Evolutionary conservation across 768 basidiomycete genomes (phyloP), one percentile per base, ranked within the genome.

Genomic region (Tulasnella sp.): DNA sequence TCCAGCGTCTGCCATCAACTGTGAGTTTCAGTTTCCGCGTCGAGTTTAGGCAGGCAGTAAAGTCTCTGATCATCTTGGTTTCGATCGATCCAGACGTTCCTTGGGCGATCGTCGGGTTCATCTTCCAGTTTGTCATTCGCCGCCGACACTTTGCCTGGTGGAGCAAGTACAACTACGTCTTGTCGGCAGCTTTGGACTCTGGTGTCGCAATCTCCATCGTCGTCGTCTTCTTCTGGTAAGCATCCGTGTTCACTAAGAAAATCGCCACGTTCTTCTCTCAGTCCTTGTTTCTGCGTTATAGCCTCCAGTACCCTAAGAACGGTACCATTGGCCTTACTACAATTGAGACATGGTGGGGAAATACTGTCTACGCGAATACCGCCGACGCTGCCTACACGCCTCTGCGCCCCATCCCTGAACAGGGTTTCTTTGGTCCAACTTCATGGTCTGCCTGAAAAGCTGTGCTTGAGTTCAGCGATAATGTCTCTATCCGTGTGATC

Each of bases 321-420:
- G 83, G 84, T 2, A 70, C 69, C 10, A 84, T 87, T 62, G 85
- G 82, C 4, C 3, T 66, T 10, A 70, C 72, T 31, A 81, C 60
- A 4, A 67, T 87, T 43, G 77, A 78, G 61, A 53, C 62, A 2
- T 87, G 85, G 86, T 87, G 84, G 85, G 86, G 85, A 9, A 87
- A 87, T 62, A 77, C 71, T 38, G 63, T 64, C 34, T 66, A 62
- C 29, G 31, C 34, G 9, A 59, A 44, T 21, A 64, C 62, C 19
- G 30, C 49, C 29, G 63, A 64, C 29, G 62, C 44, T 1, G 31
- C 21, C 27, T 44, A 46, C 27, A 53, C 38, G 19, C 57, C 57
- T 12, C 25, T 59, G 8, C 24, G 31, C 27, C 31, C 45, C 1
- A 31, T 59, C 1, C 57, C 57, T 11, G 48, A 31, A 46, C 49